These are phyloP conservation scores for Sporobolus alterniflorus DNA, from an alignment of 202 grass and related monocot species.

Conservation along the genomic window DNA sequence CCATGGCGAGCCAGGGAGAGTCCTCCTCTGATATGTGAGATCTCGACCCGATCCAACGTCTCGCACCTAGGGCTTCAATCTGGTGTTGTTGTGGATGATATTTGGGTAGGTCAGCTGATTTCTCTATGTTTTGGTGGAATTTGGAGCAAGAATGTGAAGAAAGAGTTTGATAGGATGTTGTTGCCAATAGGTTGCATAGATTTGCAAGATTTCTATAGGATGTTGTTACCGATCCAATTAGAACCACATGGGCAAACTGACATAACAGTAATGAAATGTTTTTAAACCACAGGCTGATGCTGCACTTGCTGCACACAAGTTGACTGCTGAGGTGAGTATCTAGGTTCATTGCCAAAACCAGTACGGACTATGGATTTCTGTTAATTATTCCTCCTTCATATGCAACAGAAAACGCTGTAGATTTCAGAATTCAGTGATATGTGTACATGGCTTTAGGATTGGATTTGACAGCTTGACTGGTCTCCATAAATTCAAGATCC, in stretches of 20 bases:
- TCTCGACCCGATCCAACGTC: slow-evolving; percentile 14
- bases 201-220: slow-evolving; percentile 70
- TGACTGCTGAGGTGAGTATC: slow-evolving; percentile 79
- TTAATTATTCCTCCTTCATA: slow-evolving; percentile 4
- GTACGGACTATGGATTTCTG: neutral
- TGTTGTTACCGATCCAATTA: too few relatives aligned
- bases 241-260: too few relatives aligned
- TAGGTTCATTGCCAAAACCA: slow-evolving; percentile 4
- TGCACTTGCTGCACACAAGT: slow-evolving; percentile 63
- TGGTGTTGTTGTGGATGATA: neutral
- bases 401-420: neutral
- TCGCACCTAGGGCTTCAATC: slow-evolving; percentile 6
- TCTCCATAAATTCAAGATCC: neutral
- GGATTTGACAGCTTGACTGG: slow-evolving; percentile 5
- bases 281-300: slow-evolving; percentile 69
- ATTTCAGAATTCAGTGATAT: neutral
- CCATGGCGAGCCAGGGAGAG: slow-evolving; percentile 71
- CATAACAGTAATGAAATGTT: too few relatives aligned
- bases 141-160: slow-evolving; percentile 82
- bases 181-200: slow-evolving; percentile 50
- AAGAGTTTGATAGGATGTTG: slow-evolving; percentile 76
- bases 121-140: neutral
- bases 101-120: neutral
- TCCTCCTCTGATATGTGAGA: slow-evolving; percentile 82
- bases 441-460: slow-evolving; percentile 14